Base-by-base conservation (phyloP, 441 rosid species). In the California macrophylla region DNA sequence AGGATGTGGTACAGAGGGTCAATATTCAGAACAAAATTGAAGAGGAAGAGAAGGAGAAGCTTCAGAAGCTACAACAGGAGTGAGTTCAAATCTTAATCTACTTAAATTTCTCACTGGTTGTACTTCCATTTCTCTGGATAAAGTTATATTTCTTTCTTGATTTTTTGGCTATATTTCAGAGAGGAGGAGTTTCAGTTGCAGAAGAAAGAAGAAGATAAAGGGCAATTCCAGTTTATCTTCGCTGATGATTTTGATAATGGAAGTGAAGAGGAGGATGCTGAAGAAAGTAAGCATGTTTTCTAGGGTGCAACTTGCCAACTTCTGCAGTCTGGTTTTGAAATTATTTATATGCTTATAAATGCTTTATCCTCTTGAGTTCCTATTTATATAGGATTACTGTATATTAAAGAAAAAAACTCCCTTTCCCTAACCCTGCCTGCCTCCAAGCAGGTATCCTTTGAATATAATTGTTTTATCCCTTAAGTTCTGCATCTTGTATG, bases 21-120 rank as follows among this genome's bases (percentile, higher is more conserved):
- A 94, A 84, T 76, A 94, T 94, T 69, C 93, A 89, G 64, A 94
- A 68, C 73, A 90, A 94, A 81, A 77, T 91, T n/a, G 98, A 94
- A 74, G 97, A 94, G 80, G 98, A 93, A 80, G 96, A 91, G 81
- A 91, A 91, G 83, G 98, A 94, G 90, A 91, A 94, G 73, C 86
- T 90, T 67, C 92, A 85, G 71, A 88, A 87, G 84, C 85, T 94
- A 40, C 92, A 86, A 26, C 89, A 94, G 80, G 96, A 91, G 98
- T 93, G 74, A 76, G 96, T 80, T 68, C 72, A 0, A 2, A 28
- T 60, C 18, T 30, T 32, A 7, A 52, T 28, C 6, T 6, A 4
- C 6, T 6, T 21, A 30, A 32, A 12, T 13, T 0, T 36, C 18
- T 13, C 2, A 6, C 0, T 23, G 28, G 30, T 0, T 38, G 3